Percentiles rank a stretch among this genome's conserved stretches.
Evolutionary conservation across 352 stramenopile genomes (phyloP).

Genomic region (Phytophthora macrochlamydospora): DNA sequence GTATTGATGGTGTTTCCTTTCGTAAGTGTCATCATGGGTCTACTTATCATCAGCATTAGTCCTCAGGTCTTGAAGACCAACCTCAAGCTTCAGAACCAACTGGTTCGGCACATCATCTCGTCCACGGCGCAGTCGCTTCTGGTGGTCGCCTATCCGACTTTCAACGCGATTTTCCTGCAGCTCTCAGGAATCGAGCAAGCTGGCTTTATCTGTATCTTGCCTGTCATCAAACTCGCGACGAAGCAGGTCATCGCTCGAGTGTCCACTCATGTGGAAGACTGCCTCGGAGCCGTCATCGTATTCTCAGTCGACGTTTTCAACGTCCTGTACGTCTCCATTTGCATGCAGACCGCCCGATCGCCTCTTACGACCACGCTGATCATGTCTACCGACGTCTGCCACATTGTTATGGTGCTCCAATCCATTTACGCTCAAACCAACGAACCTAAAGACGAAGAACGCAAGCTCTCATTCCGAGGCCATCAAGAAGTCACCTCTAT

Average conservation of each 20-base stretch:
- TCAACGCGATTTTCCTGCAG: slow-evolving; percentile 26
- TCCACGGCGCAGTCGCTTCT: slow-evolving; percentile 23
- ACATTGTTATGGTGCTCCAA: slow-evolving; percentile 17
- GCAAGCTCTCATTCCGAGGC: too few species aligned
- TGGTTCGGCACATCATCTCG: slow-evolving; percentile 11
- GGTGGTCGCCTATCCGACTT: slow-evolving; percentile 29
- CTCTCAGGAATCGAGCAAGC: slow-evolving; percentile 17
- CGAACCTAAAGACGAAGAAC: too few species aligned
- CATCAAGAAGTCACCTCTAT: slow-evolving; percentile 1
- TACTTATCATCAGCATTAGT: slow-evolving; percentile 22
- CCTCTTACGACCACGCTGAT: slow-evolving; percentile 20
- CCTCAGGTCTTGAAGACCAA: slow-evolving; percentile 10
- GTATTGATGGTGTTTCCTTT: slow-evolving; percentile 25
- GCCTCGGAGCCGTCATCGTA: slow-evolving; percentile 17
- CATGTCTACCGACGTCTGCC: slow-evolving; percentile 12
- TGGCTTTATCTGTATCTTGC: slow-evolving; percentile 17
- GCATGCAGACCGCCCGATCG: slow-evolving; percentile 37
- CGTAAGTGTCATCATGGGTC: slow-evolving; percentile 15
- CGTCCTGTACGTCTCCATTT: slow-evolving; percentile 37
- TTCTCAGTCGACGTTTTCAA: slow-evolving; percentile 45
- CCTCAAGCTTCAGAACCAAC: slow-evolving; percentile 16
- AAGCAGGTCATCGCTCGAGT: slow-evolving; percentile 27
- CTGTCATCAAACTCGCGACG: slow-evolving; percentile 32
- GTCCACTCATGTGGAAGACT: slow-evolving; percentile 26
- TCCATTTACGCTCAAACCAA: slow-evolving; percentile 16